These are phyloP conservation scores for Candida ortonii DNA, from an alignment of 805 yeast species.

Conservation along the genomic window DNA sequence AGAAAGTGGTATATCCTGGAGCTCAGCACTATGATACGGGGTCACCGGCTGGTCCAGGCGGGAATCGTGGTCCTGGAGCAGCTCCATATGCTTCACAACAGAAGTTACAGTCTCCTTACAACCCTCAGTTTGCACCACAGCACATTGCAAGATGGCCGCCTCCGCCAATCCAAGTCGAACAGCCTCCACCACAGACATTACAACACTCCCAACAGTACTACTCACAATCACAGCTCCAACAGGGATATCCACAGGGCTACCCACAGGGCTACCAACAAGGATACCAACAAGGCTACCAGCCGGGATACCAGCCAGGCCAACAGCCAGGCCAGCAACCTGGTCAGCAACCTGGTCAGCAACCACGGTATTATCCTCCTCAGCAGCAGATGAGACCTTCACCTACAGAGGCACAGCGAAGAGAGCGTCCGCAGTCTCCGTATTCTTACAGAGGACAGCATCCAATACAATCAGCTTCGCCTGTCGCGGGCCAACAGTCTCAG, in stretches of 20 bases:
- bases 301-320: conserved; percentile 8
- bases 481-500: conserved; percentile 1
- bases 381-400: conserved; percentile 7
- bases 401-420: too few relatives aligned
- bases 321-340: too few relatives aligned
- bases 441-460: background rate
- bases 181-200: background rate
- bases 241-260: conserved; percentile 5
- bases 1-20: conserved; percentile 17
- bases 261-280: conserved; percentile 13
- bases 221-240: conserved; percentile 7
- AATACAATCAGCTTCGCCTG: too few relatives aligned
- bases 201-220: conserved; percentile 13
- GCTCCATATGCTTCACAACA: conserved; percentile 4
- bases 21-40: conserved; percentile 7
- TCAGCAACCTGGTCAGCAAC: too few relatives aligned
- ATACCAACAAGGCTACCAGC: conserved; percentile 18
- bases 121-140: conserved; percentile 9
- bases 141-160: conserved; percentile 1
- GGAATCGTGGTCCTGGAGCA: too few relatives aligned
- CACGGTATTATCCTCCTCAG: too few relatives aligned
- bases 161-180: conserved; percentile 1
- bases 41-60: background rate
- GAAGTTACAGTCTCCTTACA: conserved; percentile 17
- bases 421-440: background rate